Conservation (phyloP, 805 yeast species). For the Isabelozyma gotoi region DNA sequence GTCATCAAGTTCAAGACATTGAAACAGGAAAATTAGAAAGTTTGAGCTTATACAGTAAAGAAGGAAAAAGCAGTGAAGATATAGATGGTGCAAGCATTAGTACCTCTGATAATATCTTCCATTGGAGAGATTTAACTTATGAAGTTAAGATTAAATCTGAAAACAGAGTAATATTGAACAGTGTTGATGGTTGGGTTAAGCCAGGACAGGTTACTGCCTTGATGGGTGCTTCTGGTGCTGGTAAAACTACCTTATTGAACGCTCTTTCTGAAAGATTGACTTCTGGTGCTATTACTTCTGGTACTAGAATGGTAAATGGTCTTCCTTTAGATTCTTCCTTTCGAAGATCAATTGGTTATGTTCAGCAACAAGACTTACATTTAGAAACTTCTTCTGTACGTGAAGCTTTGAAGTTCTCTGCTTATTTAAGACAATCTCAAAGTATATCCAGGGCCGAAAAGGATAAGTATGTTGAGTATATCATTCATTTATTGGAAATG, state of each 20-base stretch:
- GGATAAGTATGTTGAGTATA: slow-evolving; percentile 23
- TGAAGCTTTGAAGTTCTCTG: slow-evolving; percentile 25
- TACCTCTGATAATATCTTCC: slow-evolving; percentile 65
- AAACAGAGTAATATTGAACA: slow-evolving; percentile 57
- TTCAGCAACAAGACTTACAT: slow-evolving; percentile 35
- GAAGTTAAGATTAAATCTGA: slow-evolving; percentile 64
- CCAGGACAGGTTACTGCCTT: slow-evolving; percentile 81
- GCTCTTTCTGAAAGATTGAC: slow-evolving; percentile 29
- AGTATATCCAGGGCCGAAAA: slow-evolving; percentile 19
- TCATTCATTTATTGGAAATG: slow-evolving; percentile 25
- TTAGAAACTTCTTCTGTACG: slow-evolving; percentile 30
- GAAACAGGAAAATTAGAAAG: background rate
- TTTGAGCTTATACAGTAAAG: too few relatives aligned
- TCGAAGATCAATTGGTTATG: slow-evolving; percentile 34
- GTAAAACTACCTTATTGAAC: slow-evolving; percentile 46
- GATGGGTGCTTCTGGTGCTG: slow-evolving; percentile 54
- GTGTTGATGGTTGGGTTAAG: slow-evolving; percentile 80
- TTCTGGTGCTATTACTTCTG: slow-evolving; percentile 23
- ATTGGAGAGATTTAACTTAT: slow-evolving; percentile 76
- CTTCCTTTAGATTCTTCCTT: slow-evolving; percentile 22
- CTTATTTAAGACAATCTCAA: slow-evolving; percentile 25
- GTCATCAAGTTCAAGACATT: background rate
- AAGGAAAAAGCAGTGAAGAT: slow-evolving; percentile 31
- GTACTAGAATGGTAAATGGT: slow-evolving; percentile 37
- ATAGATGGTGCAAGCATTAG: slow-evolving; percentile 21